A percentile compares a stretch with the other conserved stretches of the same genome.
Evolutionary conservation across 1,139 yeast species (phyloP).

Genomic region (Magnusiomyces paraingens): DNA sequence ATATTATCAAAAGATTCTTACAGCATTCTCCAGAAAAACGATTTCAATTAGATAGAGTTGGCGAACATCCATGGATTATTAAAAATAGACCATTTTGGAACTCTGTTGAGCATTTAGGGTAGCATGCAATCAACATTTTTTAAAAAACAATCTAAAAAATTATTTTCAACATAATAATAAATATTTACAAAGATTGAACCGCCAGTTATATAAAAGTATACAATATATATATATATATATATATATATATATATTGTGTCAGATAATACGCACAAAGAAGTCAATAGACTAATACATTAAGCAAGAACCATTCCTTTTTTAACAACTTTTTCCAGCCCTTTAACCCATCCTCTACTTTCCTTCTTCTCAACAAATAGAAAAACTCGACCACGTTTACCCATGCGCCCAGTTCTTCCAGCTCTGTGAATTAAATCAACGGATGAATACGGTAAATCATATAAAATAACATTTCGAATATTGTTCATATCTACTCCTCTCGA

Average conservation of each 20-base stretch:
- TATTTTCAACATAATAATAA: neutral
- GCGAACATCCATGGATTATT: conserved; percentile 75
- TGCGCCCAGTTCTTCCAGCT: conserved; percentile 91
- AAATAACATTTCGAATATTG: conserved; percentile 71
- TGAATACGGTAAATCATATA: conserved; percentile 79
- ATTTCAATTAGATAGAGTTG: conserved; percentile 52
- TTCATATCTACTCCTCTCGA: conserved; percentile 88
- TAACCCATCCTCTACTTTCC: conserved; percentile 70
- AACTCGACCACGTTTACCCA: conserved; percentile 84
- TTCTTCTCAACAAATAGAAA: conserved; percentile 64
- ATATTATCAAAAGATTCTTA: conserved; percentile 56
- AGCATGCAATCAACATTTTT: neutral
- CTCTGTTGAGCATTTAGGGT: conserved; percentile 15
- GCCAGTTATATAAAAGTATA: too few species aligned
- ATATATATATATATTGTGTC: too few species aligned
- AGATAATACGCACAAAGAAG: neutral
- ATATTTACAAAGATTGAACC: neutral
- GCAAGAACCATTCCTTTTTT: conserved; percentile 36
- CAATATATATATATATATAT: neutral
- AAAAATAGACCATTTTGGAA: conserved; percentile 53
- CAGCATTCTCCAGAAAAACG: conserved; percentile 66
- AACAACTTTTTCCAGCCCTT: conserved; percentile 70
- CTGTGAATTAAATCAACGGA: conserved; percentile 86
- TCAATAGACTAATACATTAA: too few species aligned
- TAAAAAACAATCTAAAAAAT: neutral